Evolutionary conservation across 1,284 basidiomycete species (phyloP).

Genomic region (Rhizoctonia solani): DNA sequence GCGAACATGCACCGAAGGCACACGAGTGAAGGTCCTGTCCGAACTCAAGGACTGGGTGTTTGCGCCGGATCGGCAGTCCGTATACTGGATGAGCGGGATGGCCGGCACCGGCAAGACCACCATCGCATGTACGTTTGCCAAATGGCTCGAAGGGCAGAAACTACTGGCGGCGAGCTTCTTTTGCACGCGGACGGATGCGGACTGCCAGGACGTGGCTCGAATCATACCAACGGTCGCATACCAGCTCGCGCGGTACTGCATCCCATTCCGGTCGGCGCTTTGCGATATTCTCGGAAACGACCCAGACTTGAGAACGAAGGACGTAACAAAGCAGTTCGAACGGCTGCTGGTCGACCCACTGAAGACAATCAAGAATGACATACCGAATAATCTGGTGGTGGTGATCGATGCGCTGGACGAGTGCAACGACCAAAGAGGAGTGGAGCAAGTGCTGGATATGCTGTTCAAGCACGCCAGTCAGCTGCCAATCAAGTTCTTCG

Average conservation of each 20-base stretch:
- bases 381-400: neutral
- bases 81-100: slow-evolving; percentile 6
- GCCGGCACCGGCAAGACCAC: no score
- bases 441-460: neutral
- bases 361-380: neutral
- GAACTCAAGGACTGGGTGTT: neutral
- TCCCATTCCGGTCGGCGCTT: neutral
- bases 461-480: neutral
- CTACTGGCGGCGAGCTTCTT: slow-evolving; percentile 3
- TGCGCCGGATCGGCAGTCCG: neutral
- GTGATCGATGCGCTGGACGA: slow-evolving; percentile 9
- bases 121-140: no score
- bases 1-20: neutral
- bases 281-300: neutral
- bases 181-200: neutral
- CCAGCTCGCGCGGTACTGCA: slow-evolving; percentile 3
- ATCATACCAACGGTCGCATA: neutral
- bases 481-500: neutral
- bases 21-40: neutral
- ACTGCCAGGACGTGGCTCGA: neutral
- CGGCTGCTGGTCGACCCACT: neutral
- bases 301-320: neutral
- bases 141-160: neutral
- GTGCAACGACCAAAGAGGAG: neutral
- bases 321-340: neutral